Evolutionary conservation across 2,329 filamentous ascomycete species (phyloP).

Genomic region (Pseudopyricularia cyperi): DNA sequence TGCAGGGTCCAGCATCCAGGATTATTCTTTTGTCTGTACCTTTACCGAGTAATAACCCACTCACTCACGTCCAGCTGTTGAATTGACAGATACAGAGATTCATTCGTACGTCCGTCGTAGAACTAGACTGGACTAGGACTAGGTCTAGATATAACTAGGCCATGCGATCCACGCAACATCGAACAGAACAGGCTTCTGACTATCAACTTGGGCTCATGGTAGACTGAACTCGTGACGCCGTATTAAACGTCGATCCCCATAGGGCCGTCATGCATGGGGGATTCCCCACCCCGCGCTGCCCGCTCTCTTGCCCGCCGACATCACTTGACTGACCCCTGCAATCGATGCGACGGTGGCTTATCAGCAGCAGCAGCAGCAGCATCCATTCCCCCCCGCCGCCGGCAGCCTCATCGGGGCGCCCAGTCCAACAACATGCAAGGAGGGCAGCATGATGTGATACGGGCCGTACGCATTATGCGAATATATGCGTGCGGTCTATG

Average conservation of each 20-base stretch:
- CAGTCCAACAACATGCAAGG: too few relatives aligned
- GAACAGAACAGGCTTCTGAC: background rate
- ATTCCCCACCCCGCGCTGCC: background rate
- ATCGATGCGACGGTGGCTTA: background rate
- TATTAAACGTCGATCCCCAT: background rate
- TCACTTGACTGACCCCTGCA: constrained; percentile 3
- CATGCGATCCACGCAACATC: too few relatives aligned
- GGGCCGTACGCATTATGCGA: too few relatives aligned
- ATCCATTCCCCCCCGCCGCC: background rate
- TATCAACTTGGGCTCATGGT: background rate
- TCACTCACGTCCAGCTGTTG: background rate
- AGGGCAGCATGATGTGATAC: too few relatives aligned
- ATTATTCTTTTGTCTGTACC: background rate
- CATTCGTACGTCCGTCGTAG: too few relatives aligned
- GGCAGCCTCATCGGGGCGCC: background rate
- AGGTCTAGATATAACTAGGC: too few relatives aligned
- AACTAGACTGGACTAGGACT: too few relatives aligned
- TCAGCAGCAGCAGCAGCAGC: background rate
- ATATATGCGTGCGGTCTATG: too few relatives aligned
- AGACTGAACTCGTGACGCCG: background rate
- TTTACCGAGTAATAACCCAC: background rate
- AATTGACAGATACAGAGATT: too few relatives aligned
- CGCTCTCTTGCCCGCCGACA: too few relatives aligned
- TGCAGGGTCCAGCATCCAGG: constrained; percentile 1
- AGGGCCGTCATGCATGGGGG: background rate